phyloP scores from a whole-genome alignment of 768 basidiomycete species.

The Pleurotus eryngii region DNA sequence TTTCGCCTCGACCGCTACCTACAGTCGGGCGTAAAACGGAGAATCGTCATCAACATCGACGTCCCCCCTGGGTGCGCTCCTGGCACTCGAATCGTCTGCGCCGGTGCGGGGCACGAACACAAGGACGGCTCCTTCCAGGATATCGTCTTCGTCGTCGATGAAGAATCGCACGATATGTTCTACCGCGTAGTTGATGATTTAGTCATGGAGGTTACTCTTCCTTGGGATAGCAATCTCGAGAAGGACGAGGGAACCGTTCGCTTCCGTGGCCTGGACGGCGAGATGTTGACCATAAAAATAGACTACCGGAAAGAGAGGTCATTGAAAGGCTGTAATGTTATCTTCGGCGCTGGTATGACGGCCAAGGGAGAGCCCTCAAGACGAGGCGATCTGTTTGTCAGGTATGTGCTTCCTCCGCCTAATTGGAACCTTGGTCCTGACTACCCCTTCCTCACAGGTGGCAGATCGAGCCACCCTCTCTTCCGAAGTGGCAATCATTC shows the following conservation, averaged over 20 bases:
- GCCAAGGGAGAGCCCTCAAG: background rate
- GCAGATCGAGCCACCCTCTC: conserved; percentile 4
- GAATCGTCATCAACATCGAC: conserved; percentile 47
- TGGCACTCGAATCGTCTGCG: conserved; percentile 52
- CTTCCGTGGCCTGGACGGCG: conserved; percentile 50
- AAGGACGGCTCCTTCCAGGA: conserved; percentile 56
- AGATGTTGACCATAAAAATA: conserved; percentile 42
- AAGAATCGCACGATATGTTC: conserved; percentile 49
- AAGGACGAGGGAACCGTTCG: conserved; percentile 42
- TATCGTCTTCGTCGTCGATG: conserved; percentile 55
- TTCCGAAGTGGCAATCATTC: conserved; percentile 4
- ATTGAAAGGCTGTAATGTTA: conserved; percentile 38
- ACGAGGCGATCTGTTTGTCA: conserved; percentile 5
- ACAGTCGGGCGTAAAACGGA: conserved; percentile 39
- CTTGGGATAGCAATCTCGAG: conserved; percentile 49
- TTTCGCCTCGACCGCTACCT: conserved; percentile 54
- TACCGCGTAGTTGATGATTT: conserved; percentile 45
- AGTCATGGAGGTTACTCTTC: conserved; percentile 45
- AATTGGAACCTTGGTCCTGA: background rate
- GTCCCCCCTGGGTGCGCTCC: conserved; percentile 53
- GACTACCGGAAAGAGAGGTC: conserved; percentile 42
- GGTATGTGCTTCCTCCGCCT: background rate
- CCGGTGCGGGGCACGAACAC: conserved; percentile 54
- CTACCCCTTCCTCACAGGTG: background rate
- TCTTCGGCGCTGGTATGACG: conserved; percentile 42